Conservation (phyloP, 768 basidiomycete species). For the Suillus paluster region DNA sequence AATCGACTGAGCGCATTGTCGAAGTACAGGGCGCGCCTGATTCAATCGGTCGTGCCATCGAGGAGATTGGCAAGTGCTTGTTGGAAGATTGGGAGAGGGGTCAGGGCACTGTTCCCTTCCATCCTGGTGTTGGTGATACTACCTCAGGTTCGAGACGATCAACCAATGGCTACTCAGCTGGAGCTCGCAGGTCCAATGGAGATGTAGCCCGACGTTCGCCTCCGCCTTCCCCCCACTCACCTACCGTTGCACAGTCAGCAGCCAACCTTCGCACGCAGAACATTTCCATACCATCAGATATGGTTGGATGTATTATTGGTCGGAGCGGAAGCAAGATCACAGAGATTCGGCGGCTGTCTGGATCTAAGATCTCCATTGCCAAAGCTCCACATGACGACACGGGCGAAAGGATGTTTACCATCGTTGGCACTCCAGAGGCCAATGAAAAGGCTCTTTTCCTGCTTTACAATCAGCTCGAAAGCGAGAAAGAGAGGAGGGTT, state of each 20-base stretch:
- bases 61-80: conserved; percentile 94
- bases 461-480: conserved; percentile 95
- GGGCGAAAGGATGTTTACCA: conserved; percentile 99
- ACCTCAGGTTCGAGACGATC: conserved; percentile 55
- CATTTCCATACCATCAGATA: conserved; percentile 98
- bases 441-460: conserved; percentile 98
- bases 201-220: conserved; percentile 50
- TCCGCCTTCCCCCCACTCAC: conserved; percentile 40
- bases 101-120: conserved; percentile 92
- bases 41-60: conserved; percentile 89
- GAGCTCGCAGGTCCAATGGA: conserved; percentile 69
- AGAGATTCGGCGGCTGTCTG: conserved; percentile 96
- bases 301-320: conserved; percentile 98
- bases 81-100: conserved; percentile 97
- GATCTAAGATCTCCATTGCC: conserved; percentile 97
- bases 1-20: conserved; percentile 98
- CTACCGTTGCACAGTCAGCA: conserved; percentile 57
- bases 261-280: conserved; percentile 96
- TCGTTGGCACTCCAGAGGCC: conserved; percentile 92
- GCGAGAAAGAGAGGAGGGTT: conserved; percentile 93
- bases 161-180: conserved; percentile 53
- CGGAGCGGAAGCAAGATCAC: conserved; percentile 98
- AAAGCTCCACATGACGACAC: conserved; percentile 99
- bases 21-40: conserved; percentile 96
- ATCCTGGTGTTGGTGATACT: conserved; percentile 87